Percentiles rank a stretch among this genome's conserved stretches.
Conservation (phyloP, 2,329 filamentous ascomycete species). For the Ceratocystis albifundus region DNA sequence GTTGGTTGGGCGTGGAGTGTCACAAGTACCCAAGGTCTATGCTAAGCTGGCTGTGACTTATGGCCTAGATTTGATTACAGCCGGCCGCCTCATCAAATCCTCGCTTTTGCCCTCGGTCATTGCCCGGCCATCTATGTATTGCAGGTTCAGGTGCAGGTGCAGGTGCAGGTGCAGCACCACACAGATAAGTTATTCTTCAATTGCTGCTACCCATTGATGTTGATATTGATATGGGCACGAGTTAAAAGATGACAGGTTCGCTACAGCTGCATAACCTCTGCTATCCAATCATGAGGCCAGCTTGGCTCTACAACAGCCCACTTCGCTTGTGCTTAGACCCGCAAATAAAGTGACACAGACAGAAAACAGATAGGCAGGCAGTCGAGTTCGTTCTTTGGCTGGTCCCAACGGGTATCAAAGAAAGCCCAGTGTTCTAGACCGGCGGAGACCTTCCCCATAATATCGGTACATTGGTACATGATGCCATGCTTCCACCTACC, state of each 20-base stretch:
- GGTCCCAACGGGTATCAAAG: too few relatives aligned
- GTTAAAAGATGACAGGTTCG: not conserved
- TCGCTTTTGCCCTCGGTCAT: too few relatives aligned
- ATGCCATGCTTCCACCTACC: too few relatives aligned
- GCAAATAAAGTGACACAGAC: slow-evolving; percentile 1
- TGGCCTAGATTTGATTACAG: too few relatives aligned
- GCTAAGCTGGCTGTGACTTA: too few relatives aligned
- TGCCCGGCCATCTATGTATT: too few relatives aligned
- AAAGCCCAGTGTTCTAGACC: not conserved
- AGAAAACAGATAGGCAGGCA: not conserved
- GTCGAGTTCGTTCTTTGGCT: too few relatives aligned
- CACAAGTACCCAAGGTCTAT: too few relatives aligned
- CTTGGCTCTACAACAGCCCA: not conserved
- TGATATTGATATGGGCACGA: not conserved
- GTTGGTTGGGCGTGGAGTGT: too few relatives aligned
- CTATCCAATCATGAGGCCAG: not conserved
- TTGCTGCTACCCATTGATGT: not conserved
- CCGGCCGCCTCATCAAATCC: too few relatives aligned
- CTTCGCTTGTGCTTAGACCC: not conserved
- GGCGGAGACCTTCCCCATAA: not conserved
- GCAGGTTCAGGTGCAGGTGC: too few relatives aligned
- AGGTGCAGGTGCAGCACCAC: too few relatives aligned
- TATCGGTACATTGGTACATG: not conserved
- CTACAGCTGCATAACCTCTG: not conserved
- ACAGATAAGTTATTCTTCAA: not conserved